A percentile compares a stretch with the other conserved stretches of the same genome.
These are phyloP conservation scores for Saccharomycopsis hybrid DNA, from an alignment of 1,139 yeast species.

Conservation along the genomic window DNA sequence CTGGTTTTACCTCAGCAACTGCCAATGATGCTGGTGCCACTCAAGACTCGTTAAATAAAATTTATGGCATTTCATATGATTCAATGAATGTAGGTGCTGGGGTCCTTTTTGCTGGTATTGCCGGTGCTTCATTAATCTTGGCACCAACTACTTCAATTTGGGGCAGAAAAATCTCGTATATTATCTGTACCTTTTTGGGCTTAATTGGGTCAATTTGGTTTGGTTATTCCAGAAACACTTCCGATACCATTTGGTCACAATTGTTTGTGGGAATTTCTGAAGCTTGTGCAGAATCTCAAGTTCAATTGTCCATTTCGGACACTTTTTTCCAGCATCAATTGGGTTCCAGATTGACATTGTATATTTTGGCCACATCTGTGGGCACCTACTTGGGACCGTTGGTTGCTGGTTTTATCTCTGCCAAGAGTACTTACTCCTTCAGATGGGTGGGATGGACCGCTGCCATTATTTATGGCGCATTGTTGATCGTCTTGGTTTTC, in stretches of 20 bases:
- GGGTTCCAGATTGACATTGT: slow-evolving; percentile 70
- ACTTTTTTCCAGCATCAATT: slow-evolving; percentile 75
- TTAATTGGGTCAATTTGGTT: slow-evolving; percentile 71
- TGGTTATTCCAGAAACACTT: slow-evolving; percentile 47
- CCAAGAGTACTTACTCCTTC: slow-evolving; percentile 42
- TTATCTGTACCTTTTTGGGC: slow-evolving; percentile 59
- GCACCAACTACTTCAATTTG: slow-evolving; percentile 77
- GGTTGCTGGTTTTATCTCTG: slow-evolving; percentile 66
- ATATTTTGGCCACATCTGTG: slow-evolving; percentile 71
- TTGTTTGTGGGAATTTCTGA: slow-evolving; percentile 80
- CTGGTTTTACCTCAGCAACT: slow-evolving; percentile 80
- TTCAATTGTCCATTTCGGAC: slow-evolving; percentile 72
- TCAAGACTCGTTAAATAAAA: slow-evolving; percentile 61
- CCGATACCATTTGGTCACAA: slow-evolving; percentile 79
- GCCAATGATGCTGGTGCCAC: slow-evolving; percentile 80
- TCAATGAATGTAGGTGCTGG: slow-evolving; percentile 87
- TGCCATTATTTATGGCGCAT: slow-evolving; percentile 59
- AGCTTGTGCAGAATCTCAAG: slow-evolving; percentile 85
- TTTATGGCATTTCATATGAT: slow-evolving; percentile 61
- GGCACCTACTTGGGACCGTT: slow-evolving; percentile 82
- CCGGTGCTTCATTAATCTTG: slow-evolving; percentile 59
- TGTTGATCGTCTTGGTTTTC: slow-evolving; percentile 49
- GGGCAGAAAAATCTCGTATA: slow-evolving; percentile 66
- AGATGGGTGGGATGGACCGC: slow-evolving; percentile 87
- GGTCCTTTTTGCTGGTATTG: slow-evolving; percentile 69